phyloP scores from a whole-genome alignment of 352 stramenopile genomes.

The Pythium folliculosum region DNA sequence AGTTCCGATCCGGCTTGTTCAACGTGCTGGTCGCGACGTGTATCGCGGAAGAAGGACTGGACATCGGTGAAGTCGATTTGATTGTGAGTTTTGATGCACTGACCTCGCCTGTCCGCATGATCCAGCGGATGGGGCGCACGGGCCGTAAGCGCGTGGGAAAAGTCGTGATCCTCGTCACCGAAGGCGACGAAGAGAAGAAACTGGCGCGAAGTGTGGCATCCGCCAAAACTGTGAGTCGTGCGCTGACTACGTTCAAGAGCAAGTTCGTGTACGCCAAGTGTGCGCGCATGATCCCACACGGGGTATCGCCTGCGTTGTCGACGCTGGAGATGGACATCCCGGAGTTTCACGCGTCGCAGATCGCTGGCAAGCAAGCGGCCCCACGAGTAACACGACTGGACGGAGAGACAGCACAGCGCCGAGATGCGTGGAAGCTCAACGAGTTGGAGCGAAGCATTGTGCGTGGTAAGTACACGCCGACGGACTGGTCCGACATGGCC shows the following conservation, averaged over 20 bases:
- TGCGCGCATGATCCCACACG: constrained; percentile 68
- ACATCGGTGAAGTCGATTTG: constrained; percentile 95
- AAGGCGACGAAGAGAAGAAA: constrained; percentile 91
- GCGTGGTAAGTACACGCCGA: constrained; percentile 45
- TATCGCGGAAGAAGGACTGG: constrained; percentile 95
- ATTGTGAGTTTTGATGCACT: constrained; percentile 94
- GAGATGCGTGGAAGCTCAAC: constrained; percentile 56
- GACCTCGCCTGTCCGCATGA: constrained; percentile 94
- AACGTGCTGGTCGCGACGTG: constrained; percentile 95
- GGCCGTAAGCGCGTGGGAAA: constrained; percentile 94
- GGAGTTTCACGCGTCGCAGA: constrained; percentile 74
- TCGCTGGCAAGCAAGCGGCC: constrained; percentile 52
- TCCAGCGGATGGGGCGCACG: constrained; percentile 96
- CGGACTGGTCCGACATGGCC: constrained; percentile 28
- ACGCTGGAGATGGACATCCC: constrained; percentile 76
- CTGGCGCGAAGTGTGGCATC: constrained; percentile 71
- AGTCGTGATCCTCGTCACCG: constrained; percentile 88
- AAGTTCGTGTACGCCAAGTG: constrained; percentile 87
- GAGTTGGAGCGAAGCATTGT: constrained; percentile 64
- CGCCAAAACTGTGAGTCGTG: constrained; percentile 77
- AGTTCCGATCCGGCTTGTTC: constrained; percentile 86
- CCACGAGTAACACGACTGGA: constrained; percentile 11
- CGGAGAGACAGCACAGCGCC: constrained; percentile 11
- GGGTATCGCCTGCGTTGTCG: constrained; percentile 48
- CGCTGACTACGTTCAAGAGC: constrained; percentile 88